Conservation (phyloP, 768 basidiomycete species). For the Suillus lakei region DNA sequence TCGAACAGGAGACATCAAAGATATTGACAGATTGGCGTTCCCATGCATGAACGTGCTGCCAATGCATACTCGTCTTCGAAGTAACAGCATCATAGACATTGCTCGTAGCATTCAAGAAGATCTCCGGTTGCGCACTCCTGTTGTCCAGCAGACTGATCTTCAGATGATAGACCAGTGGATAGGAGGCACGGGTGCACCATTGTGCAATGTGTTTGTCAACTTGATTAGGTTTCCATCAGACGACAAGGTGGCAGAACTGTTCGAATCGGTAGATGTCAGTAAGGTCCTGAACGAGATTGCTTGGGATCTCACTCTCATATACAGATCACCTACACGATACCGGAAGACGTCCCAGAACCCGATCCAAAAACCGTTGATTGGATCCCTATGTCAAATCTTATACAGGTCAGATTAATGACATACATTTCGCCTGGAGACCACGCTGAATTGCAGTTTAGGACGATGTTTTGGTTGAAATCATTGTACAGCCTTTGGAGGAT, state of each 20-base stretch:
- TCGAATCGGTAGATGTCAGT: conserved; percentile 42
- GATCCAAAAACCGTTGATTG: conserved; percentile 19
- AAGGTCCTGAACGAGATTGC: not conserved
- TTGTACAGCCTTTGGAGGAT: conserved; percentile 22
- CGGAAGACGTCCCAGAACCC: conserved; percentile 17
- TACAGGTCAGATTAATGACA: conserved; percentile 25
- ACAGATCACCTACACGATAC: conserved; percentile 43
- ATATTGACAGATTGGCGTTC: conserved; percentile 42
- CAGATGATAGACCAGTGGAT: conserved; percentile 42
- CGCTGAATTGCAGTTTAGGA: conserved; percentile 25
- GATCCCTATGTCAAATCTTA: conserved; percentile 25
- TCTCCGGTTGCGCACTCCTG: conserved; percentile 40
- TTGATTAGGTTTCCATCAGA: conserved; percentile 41
- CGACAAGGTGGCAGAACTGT: conserved; percentile 19
- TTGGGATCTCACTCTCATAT: conserved; percentile 1
- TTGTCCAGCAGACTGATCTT: conserved; percentile 47
- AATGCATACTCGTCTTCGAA: conserved; percentile 33
- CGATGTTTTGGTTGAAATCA: conserved; percentile 39
- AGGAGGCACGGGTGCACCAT: conserved; percentile 28
- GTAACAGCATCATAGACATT: conserved; percentile 26
- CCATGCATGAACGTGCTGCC: conserved; percentile 53
- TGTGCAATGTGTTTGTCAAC: conserved; percentile 51
- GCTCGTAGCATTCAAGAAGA: conserved; percentile 40
- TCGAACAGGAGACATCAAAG: conserved; percentile 39
- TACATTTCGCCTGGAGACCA: not conserved